Percentiles rank a stretch among this genome's conserved stretches.
These are phyloP conservation scores for Saccharomycopsis malanga DNA, from an alignment of 805 yeast genomes.

Conservation along the genomic window DNA sequence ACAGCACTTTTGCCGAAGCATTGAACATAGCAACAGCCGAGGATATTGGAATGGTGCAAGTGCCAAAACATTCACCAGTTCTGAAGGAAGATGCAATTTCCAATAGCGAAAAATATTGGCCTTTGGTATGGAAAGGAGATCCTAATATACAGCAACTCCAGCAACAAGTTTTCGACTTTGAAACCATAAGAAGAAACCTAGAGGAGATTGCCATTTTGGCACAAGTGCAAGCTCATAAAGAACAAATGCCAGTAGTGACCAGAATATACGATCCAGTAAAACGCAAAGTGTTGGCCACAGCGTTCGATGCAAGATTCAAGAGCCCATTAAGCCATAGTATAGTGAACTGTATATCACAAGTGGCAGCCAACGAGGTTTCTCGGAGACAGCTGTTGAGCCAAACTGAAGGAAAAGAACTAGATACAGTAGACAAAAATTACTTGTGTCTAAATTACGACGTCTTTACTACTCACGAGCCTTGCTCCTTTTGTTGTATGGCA, in stretches of 20 bases:
- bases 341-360: slow-evolving; percentile 59
- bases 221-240: slow-evolving; percentile 18
- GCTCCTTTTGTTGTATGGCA: slow-evolving; percentile 96
- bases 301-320: slow-evolving; percentile 34
- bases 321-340: slow-evolving; percentile 68
- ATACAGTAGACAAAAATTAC: slow-evolving; percentile 32
- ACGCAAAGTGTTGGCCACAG: slow-evolving; percentile 34
- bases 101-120: slow-evolving; percentile 78
- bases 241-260: slow-evolving; percentile 43
- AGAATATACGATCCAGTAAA: slow-evolving; percentile 55
- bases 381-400: slow-evolving; percentile 8
- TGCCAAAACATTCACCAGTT: slow-evolving; percentile 45
- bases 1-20: not conserved
- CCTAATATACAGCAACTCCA: slow-evolving; percentile 67
- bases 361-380: slow-evolving; percentile 49
- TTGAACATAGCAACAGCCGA: not conserved
- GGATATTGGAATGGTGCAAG: slow-evolving; percentile 26
- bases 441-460: slow-evolving; percentile 73
- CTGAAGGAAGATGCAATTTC: slow-evolving; percentile 53
- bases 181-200: slow-evolving; percentile 32
- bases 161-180: slow-evolving; percentile 44
- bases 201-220: slow-evolving; percentile 26
- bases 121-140: slow-evolving; percentile 89
- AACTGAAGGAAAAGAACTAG: slow-evolving; percentile 8
- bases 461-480: slow-evolving; percentile 91